Percentiles rank a stretch among this genome's conserved stretches.
phyloP scores from a whole-genome alignment of 192 early-diverging fungal genomes.

The Funneliformis mosseae region DNA sequence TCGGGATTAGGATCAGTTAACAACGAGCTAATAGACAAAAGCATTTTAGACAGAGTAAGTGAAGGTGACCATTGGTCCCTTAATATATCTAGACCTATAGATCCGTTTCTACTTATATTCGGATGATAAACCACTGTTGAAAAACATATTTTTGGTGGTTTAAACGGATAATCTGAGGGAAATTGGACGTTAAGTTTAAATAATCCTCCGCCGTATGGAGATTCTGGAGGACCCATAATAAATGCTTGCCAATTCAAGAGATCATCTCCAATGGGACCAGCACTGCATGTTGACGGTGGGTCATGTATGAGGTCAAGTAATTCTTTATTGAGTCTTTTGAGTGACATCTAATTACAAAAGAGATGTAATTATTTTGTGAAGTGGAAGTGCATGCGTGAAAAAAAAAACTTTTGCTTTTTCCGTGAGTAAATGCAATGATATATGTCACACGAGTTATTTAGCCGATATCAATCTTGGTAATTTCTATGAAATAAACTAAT shows the following conservation, averaged over 20 bases:
- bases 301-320: slow-evolving; percentile 92
- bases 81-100: slow-evolving; percentile 97
- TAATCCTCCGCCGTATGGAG: slow-evolving; percentile 91
- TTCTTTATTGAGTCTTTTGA: slow-evolving; percentile 74
- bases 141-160: slow-evolving; percentile 86
- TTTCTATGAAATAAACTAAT: too few relatives aligned
- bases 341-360: too few relatives aligned
- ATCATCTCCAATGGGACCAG: slow-evolving; percentile 91
- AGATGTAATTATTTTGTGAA: too few relatives aligned
- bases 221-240: slow-evolving; percentile 94
- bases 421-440: too few relatives aligned
- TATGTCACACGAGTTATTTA: too few relatives aligned
- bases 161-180: slow-evolving; percentile 97
- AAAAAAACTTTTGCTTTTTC: too few relatives aligned
- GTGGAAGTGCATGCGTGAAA: too few relatives aligned
- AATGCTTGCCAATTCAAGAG: slow-evolving; percentile 96
- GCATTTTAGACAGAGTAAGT: slow-evolving; percentile 39
- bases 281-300: slow-evolving; percentile 95
- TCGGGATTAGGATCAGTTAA: not conserved
- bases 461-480: too few relatives aligned
- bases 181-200: slow-evolving; percentile 98
- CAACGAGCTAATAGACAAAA: not conserved
- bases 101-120: slow-evolving; percentile 98
- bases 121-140: slow-evolving; percentile 96
- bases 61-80: slow-evolving; percentile 99